Evolutionary conservation across 108 stramenopile genomes (phyloP).

Genomic region (Cyclostephanos invisitatus): DNA sequence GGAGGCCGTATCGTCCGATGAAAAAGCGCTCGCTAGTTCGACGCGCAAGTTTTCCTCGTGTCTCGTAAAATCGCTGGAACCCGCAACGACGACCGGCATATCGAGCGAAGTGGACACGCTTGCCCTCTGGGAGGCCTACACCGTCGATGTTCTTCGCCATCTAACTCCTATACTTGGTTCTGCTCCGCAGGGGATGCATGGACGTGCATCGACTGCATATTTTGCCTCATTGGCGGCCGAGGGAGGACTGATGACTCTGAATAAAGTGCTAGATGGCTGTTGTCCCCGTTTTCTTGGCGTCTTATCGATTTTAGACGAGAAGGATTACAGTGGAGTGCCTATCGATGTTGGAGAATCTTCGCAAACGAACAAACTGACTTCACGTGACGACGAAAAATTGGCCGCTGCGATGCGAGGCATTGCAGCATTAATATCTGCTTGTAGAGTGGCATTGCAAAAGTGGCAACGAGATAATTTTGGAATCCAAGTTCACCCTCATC

Average conservation of each 20-base stretch:
- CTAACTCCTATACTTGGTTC: constrained; percentile 44
- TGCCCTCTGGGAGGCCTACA: constrained; percentile 65
- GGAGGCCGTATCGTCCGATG: constrained; percentile 41
- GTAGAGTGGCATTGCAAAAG: constrained; percentile 49
- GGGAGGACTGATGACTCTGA: constrained; percentile 67
- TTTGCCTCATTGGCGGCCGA: constrained; percentile 70
- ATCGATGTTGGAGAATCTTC: constrained; percentile 2
- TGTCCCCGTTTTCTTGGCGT: constrained; percentile 47
- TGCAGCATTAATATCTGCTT: constrained; percentile 75
- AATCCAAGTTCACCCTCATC: constrained; percentile 72
- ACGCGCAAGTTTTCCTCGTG: constrained; percentile 65
- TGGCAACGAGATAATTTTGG: constrained; percentile 45
- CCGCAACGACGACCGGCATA: not conserved
- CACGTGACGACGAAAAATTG: constrained; percentile 51
- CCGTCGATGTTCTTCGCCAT: constrained; percentile 45
- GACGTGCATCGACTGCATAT: constrained; percentile 73
- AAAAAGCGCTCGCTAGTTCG: constrained; percentile 55
- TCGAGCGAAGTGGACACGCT: constrained; percentile 6
- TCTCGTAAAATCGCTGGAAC: constrained; percentile 58
- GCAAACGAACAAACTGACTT: constrained; percentile 7
- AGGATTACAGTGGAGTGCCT: constrained; percentile 18
- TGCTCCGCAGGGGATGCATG: constrained; percentile 57
- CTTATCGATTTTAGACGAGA: constrained; percentile 16
- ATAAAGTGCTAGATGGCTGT: constrained; percentile 53
- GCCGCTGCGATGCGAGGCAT: constrained; percentile 68